Evolutionary conservation across 2,329 filamentous ascomycete genomes (phyloP).

Genomic region (Alternaria brassicicola): DNA sequence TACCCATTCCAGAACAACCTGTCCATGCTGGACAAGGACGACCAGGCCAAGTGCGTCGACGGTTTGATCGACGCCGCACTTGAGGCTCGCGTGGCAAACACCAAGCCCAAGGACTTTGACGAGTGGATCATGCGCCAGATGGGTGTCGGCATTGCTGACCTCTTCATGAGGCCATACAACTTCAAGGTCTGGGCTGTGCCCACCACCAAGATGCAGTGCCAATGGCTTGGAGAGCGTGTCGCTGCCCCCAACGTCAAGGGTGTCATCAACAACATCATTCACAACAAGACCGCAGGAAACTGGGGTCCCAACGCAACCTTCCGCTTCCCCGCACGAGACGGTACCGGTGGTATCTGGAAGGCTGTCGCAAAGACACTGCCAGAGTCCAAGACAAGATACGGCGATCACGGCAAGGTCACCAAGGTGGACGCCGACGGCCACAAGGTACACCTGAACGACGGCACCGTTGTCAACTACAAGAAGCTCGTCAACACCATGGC

Average conservation of each 20-base stretch:
- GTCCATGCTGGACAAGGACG: conserved; percentile 95
- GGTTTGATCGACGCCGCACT: conserved; percentile 94
- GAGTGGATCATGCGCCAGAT: conserved; percentile 97
- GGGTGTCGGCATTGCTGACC: conserved; percentile 85
- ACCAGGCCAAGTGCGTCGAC: conserved; percentile 92
- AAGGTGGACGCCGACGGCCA: conserved; percentile 88
- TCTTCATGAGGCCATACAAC: conserved; percentile 99
- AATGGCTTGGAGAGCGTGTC: conserved; percentile 98
- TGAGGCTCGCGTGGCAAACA: conserved; percentile 82
- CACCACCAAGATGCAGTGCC: conserved; percentile 99
- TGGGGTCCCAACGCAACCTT: conserved; percentile 99
- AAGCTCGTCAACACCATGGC: conserved; percentile 97
- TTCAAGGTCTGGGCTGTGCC: conserved; percentile 99
- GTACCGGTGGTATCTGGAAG: conserved; percentile 99
- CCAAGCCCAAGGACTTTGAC: conserved; percentile 95
- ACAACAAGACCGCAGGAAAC: conserved; percentile 93
- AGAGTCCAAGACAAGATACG: conserved; percentile 88
- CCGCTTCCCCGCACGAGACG: conserved; percentile 93
- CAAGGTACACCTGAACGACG: conserved; percentile 79
- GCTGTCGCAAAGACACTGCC: conserved; percentile 92
- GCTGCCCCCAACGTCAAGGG: conserved; percentile 95
- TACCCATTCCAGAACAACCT: conserved; percentile 99
- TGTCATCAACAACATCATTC: conserved; percentile 90
- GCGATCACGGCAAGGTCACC: conserved; percentile 80
- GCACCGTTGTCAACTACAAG: conserved; percentile 86